phyloP scores from a whole-genome alignment of 140 eudicot genomes.

The Flaveria floridana region DNA sequence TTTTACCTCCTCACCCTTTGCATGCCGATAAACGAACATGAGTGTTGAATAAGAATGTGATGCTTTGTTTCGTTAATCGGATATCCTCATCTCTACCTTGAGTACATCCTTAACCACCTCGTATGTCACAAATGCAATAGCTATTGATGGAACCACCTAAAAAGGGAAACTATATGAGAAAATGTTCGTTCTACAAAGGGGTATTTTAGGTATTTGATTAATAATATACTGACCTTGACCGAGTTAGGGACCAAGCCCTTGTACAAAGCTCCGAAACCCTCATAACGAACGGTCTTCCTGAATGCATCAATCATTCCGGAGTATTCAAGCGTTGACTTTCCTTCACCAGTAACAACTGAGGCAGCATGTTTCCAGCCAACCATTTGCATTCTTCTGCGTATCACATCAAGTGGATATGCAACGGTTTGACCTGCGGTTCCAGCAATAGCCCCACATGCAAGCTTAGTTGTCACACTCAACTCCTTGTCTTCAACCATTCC shows the following conservation, averaged over 20 bases:
- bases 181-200: background rate
- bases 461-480: constrained; percentile 74
- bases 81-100: constrained; percentile 89
- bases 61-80: constrained; percentile 49
- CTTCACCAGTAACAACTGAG: constrained; percentile 72
- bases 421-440: constrained; percentile 98
- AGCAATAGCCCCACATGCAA: constrained; percentile 96
- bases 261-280: constrained; percentile 88
- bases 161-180: constrained; percentile 10
- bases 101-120: constrained; percentile 86
- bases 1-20: constrained; percentile 32
- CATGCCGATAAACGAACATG: constrained; percentile 42
- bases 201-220: constrained; percentile 12
- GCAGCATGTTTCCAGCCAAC: constrained; percentile 93
- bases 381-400: constrained; percentile 98
- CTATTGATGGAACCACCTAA: constrained; percentile 98
- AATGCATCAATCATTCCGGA: constrained; percentile 91
- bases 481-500: constrained; percentile 65
- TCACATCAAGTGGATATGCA: constrained; percentile 95
- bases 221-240: constrained; percentile 74
- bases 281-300: constrained; percentile 79
- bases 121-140: constrained; percentile 95
- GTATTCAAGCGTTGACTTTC: constrained; percentile 69
- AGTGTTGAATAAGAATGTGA: background rate
- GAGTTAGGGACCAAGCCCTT: constrained; percentile 98